Evolutionary conservation across 139 green algal species (phyloP).

Genomic region (Picochlorum sp.): DNA sequence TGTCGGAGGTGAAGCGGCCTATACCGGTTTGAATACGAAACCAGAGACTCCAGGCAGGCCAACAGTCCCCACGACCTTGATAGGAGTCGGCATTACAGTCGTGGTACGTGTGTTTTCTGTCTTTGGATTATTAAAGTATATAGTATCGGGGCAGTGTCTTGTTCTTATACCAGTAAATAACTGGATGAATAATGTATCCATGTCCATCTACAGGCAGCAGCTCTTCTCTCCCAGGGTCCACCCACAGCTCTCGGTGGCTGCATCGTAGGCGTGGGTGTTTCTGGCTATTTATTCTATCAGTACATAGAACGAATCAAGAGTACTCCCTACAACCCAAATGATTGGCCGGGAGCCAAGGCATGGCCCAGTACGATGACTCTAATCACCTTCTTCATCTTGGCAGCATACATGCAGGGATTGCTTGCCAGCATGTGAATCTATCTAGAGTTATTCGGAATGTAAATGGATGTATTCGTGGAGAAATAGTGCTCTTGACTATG

Average conservation of each 20-base stretch:
- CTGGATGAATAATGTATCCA: too few relatives aligned
- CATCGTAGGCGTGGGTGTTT: not conserved
- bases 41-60: slow-evolving; percentile 5
- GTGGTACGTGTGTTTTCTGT: too few relatives aligned
- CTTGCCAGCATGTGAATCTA: not conserved
- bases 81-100: slow-evolving; percentile 7
- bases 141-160: too few relatives aligned
- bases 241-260: slow-evolving; percentile 4
- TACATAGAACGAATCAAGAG: slow-evolving; percentile 5
- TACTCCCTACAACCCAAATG: slow-evolving; percentile 21
- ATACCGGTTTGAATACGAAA: slow-evolving; percentile 7
- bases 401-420: slow-evolving; percentile 43
- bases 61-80: slow-evolving; percentile 5
- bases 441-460: not conserved
- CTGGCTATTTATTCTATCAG: slow-evolving; percentile 4
- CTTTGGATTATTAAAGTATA: too few relatives aligned
- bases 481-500: not conserved
- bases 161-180: too few relatives aligned
- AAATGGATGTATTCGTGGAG: not conserved
- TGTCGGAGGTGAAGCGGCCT: slow-evolving; percentile 15
- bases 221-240: not conserved
- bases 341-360: slow-evolving; percentile 53
- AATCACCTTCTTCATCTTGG: slow-evolving; percentile 48
- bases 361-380: slow-evolving; percentile 40
- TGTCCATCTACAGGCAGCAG: too few relatives aligned